Conservation (phyloP, 164 flowering plant genomes). For the Liquidambar formosana region DNA sequence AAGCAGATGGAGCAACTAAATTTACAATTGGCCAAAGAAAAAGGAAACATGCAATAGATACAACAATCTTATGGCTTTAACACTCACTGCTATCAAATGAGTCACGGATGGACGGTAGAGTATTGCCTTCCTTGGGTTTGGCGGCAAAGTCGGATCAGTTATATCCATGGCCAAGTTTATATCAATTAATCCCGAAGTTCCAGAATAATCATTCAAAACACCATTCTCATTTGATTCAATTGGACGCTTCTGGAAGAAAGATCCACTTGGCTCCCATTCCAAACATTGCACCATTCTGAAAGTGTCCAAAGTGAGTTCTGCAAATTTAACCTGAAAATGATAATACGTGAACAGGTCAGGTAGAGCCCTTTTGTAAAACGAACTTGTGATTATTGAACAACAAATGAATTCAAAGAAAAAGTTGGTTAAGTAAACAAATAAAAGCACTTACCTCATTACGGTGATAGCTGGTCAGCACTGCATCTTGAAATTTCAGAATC, state of each 20-base stretch:
- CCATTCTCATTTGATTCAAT: conserved; percentile 65
- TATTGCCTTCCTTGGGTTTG: conserved; percentile 86
- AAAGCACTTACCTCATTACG: conserved; percentile 73
- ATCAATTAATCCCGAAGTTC: conserved; percentile 75
- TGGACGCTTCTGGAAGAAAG: conserved; percentile 64
- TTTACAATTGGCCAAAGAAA: not conserved
- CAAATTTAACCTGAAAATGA: conserved; percentile 80
- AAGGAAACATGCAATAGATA: conserved; percentile 4
- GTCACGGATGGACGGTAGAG: conserved; percentile 87
- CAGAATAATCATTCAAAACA: conserved; percentile 52
- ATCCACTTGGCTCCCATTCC: conserved; percentile 97
- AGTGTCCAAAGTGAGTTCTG: conserved; percentile 87
- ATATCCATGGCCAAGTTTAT: conserved; percentile 76
- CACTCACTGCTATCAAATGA: conserved; percentile 80
- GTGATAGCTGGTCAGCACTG: conserved; percentile 83
- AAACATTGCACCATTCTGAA: conserved; percentile 94
- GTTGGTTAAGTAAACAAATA: not conserved
- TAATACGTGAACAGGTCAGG: conserved; percentile 14
- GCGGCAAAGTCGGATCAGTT: conserved; percentile 84
- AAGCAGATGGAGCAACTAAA: not conserved
- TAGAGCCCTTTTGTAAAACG: not conserved
- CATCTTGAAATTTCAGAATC: conserved; percentile 76
- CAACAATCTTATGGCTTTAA: not conserved
- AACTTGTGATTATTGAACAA: not conserved
- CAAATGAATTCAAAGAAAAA: not conserved